A percentile compares a stretch with the other conserved stretches of the same genome.
These are phyloP conservation scores for Cyberlindnera xylosilytica DNA, from an alignment of 805 yeast species.

Conservation along the genomic window DNA sequence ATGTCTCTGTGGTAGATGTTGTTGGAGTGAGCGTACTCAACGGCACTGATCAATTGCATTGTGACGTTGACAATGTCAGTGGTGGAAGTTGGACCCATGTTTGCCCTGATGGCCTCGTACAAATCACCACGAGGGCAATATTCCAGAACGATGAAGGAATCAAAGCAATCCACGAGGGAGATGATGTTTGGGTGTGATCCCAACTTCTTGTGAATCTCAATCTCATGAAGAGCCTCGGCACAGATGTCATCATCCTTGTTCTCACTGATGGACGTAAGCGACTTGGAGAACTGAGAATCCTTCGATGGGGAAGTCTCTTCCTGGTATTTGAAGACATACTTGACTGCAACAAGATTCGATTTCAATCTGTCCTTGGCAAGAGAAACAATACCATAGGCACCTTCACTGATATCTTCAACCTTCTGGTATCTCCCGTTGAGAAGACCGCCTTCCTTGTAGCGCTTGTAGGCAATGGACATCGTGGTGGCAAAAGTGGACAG, in stretches of 20 bases:
- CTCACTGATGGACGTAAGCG: conserved; percentile 27
- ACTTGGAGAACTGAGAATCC: conserved; percentile 28
- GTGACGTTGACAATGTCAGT: conserved; percentile 51
- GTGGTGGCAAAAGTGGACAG: background rate
- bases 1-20: conserved; percentile 82
- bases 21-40: conserved; percentile 66
- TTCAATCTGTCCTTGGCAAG: conserved; percentile 67
- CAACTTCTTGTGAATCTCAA: conserved; percentile 57
- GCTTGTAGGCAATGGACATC: conserved; percentile 29
- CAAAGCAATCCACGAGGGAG: conserved; percentile 57
- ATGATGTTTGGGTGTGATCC: conserved; percentile 60
- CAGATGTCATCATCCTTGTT: conserved; percentile 39
- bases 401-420: conserved; percentile 78
- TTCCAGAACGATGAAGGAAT: conserved; percentile 71
- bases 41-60: conserved; percentile 64
- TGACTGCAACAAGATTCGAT: conserved; percentile 70
- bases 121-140: conserved; percentile 86
- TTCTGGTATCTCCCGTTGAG: conserved; percentile 63
- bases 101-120: conserved; percentile 69
- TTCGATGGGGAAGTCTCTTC: conserved; percentile 31
- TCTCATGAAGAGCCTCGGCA: conserved; percentile 66
- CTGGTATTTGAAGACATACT: conserved; percentile 68
- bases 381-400: conserved; percentile 90
- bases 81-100: conserved; percentile 53
- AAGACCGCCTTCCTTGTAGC: conserved; percentile 45